phyloP scores from a whole-genome alignment of 345 rosid genomes.

The Eucalyptus viminalis region DNA sequence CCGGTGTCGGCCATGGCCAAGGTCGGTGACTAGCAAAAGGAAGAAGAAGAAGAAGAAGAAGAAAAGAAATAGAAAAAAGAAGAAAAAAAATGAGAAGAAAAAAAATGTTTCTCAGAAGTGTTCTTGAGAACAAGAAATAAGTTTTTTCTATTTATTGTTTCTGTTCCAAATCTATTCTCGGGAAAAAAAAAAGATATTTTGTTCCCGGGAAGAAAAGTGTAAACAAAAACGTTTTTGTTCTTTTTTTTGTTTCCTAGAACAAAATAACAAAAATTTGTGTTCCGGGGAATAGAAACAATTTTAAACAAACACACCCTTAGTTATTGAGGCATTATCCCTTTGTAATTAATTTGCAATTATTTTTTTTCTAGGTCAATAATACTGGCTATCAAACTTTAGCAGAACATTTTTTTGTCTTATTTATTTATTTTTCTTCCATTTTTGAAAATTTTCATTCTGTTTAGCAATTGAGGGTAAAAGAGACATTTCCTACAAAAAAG shows the following conservation, averaged over 20 bases:
- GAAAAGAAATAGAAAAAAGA: no score
- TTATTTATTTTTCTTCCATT: not conserved
- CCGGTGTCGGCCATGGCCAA: rapidly evolving
- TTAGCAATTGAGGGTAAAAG: not conserved
- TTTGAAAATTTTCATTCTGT: not conserved
- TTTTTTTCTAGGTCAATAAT: not conserved
- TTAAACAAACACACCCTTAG: no score
- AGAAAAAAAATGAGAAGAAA: no score
- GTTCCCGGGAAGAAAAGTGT: no score
- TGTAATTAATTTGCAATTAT: not conserved
- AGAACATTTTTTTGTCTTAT: not conserved
- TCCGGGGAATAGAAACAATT: no score
- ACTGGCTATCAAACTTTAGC: not conserved
- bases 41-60: no score
- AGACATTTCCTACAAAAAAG: not conserved
- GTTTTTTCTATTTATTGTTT: no score
- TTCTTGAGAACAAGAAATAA: no score
- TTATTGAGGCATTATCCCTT: not conserved
- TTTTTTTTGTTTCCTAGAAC: no score
- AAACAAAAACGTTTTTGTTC: rapidly evolving
- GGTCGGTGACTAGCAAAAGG: rapidly evolving
- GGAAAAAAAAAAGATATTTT: no score
- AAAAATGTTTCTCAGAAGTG: no score
- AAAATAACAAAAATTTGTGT: no score
- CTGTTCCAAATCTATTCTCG: rapidly evolving